Evolutionary conservation across 106 monocot genomes (phyloP), one percentile per base, ranked within the genome.

Genomic region (Allium cepa): DNA sequence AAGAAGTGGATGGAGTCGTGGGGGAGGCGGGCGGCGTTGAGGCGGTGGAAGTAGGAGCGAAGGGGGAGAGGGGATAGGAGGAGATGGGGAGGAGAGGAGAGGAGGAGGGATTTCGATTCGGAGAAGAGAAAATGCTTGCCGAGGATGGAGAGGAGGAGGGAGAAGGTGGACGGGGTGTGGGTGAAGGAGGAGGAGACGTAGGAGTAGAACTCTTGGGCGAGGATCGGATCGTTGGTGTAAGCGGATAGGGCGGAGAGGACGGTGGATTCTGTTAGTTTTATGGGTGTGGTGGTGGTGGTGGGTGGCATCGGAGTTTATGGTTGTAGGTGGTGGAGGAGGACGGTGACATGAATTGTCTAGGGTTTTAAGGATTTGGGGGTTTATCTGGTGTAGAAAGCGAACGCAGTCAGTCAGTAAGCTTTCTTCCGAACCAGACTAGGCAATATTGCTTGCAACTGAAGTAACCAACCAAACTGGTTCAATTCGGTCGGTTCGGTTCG

Each of bases 61-160:
- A 84, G 77, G 71, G 86, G 58, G 76, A 70, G 17, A 72, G 60
- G 81, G 69, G 65, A 72, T 75, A 64, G 47, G 74, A 56, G 10
- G 58, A 60, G 36, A 5, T 36, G 36, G 60, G 77, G 49, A 50
- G 74, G 47, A 59, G 57, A 48, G 63, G 60, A 52, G 74, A 53
- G 59, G 77, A 99, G 52, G 69, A 90, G 82, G 66, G 72, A 77
- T 71, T 75, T 71, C 12, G 83, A 81, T 46, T 47, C 76, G 62
- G 77, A 67, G 83, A 99, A 99, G 76, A 92, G 87, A 75, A 92
- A 78, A 82, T 83, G 84, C 78, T 99, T 99, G 22, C 84, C 88
- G 74, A 92, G 97, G 82, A 92, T 73, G 68, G 80, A 81, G 68
- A 92, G 66, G 76, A 70, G 28, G 72, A 58, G 58, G 74, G 89